Evolutionary conservation across 2,329 filamentous ascomycete genomes (phyloP).

Genomic region (Xenoacremonium recifei): DNA sequence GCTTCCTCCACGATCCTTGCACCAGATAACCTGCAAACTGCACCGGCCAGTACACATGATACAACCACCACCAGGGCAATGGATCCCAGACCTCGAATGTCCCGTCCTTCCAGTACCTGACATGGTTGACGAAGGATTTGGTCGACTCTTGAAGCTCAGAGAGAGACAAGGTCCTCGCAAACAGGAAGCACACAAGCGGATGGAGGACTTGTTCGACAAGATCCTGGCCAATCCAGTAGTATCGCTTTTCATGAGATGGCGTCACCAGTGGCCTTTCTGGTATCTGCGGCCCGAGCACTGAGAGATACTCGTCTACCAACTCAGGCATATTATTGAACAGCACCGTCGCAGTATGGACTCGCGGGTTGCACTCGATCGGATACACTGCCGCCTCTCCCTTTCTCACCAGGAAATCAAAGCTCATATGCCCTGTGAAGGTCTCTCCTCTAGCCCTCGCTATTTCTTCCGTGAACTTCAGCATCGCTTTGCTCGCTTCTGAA

Average conservation of each 20-base stretch:
- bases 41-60: conserved; percentile 55
- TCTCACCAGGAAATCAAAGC: conserved; percentile 68
- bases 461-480: conserved; percentile 62
- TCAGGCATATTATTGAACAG: conserved; percentile 52
- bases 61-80: conserved; percentile 55
- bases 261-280: conserved; percentile 15
- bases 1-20: conserved; percentile 57
- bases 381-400: conserved; percentile 39
- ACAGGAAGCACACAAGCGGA: conserved; percentile 36
- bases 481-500: conserved; percentile 54
- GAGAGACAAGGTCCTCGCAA: conserved; percentile 18
- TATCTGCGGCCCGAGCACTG: conserved; percentile 30
- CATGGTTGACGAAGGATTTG: conserved; percentile 30
- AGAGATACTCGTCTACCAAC: conserved; percentile 53
- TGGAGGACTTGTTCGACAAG: conserved; percentile 51
- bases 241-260: conserved; percentile 23
- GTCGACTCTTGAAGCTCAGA: conserved; percentile 22
- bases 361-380: conserved; percentile 70
- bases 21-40: conserved; percentile 46
- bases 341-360: conserved; percentile 65
- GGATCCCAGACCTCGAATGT: conserved; percentile 55
- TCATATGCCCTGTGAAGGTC: conserved; percentile 66
- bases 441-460: conserved; percentile 52
- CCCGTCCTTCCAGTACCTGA: conserved; percentile 53
- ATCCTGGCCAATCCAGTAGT: conserved; percentile 70